Base-by-base conservation (phyloP, 2,329 filamentous ascomycete genomes). In the Emergomyces africanus region DNA sequence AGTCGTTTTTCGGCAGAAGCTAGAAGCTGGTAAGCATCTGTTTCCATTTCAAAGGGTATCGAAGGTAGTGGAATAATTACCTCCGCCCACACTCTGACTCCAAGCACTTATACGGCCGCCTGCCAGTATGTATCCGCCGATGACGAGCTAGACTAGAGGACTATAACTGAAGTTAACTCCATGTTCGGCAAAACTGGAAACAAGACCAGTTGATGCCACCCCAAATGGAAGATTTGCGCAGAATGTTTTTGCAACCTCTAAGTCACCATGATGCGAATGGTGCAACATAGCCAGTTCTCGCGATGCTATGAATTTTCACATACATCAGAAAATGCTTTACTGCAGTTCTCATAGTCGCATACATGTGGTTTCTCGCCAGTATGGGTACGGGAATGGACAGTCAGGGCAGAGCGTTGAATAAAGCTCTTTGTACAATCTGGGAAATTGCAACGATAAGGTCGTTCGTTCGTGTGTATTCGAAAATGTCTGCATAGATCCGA, bases 381-480 rank as follows among this genome's bases (percentile, higher is more conserved):
- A 65, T 76, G 72, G 37, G 74, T 75, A 50, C 74, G 69, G 41
- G 73, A 71, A 65, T 77, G 72, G 53, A 77, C 72, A n/a, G 75
- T 77, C 65, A 77, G 65, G 28, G 75, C 75, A 63, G 75, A 77
- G 59, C 75, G 73, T 63, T 77, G 75, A 61, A 77, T 77, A 62
- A 77, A 77, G 64, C 74, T 77, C 66, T 77, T 77, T 59, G 72
- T 73, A 67, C 75, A 77, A 60, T 73, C 72, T 57, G 71, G 68
- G 54, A 75, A 71, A 1, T 69, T 75, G 65, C 75, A 77, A 55
- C 73, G 71, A 61, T 77, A 77, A n/a, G 75, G 75, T 54, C 75
- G 72, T 62, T 77, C 75, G 64, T 77, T 77, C 63, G 75, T 77
- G 59, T 77, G 75, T 66, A 77, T 77, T 59, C 75, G 73, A 64